Evolutionary conservation across 163 green algal genomes (phyloP).

Genomic region (Botryococcus braunii): DNA sequence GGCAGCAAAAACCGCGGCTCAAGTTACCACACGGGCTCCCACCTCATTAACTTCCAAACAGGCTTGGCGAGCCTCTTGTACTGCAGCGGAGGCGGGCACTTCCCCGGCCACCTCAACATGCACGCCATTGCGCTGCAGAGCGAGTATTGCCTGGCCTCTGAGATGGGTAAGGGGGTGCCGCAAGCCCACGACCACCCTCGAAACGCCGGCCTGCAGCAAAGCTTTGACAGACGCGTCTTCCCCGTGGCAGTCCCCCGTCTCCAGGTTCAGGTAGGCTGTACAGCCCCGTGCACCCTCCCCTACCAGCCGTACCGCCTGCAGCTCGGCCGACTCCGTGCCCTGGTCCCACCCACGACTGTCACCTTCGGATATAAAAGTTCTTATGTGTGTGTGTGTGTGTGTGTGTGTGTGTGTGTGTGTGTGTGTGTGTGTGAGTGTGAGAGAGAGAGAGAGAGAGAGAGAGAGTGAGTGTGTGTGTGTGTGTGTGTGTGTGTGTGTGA

Average conservation of each 20-base stretch:
- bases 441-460: too few relatives aligned
- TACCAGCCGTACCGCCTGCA: constrained; percentile 47
- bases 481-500: too few relatives aligned
- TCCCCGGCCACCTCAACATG: constrained; percentile 39
- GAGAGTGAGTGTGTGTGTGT: neutral
- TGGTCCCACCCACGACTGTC: constrained; percentile 23
- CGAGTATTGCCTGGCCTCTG: constrained; percentile 46
- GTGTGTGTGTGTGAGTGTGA: too few relatives aligned
- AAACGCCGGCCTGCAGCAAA: constrained; percentile 59
- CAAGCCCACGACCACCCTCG: constrained; percentile 82
- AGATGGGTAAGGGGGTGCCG: constrained; percentile 72
- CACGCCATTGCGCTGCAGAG: constrained; percentile 51
- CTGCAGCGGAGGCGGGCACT: neutral
- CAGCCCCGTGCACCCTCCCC: constrained; percentile 27
- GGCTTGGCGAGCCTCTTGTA: constrained; percentile 21
- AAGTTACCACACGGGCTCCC: too few relatives aligned
- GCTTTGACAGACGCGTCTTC: constrained; percentile 58
- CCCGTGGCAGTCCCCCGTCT: constrained; percentile 83
- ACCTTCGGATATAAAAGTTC: neutral
- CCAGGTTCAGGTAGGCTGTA: constrained; percentile 91
- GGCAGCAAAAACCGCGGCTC: too few relatives aligned
- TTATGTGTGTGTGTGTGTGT: too few relatives aligned
- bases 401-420: too few relatives aligned
- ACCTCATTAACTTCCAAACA: constrained; percentile 68
- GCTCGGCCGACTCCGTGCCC: constrained; percentile 68